Evolutionary conservation across 2,329 filamentous ascomycete genomes (phyloP).

Genomic region (Hansfordia pulvinata): DNA sequence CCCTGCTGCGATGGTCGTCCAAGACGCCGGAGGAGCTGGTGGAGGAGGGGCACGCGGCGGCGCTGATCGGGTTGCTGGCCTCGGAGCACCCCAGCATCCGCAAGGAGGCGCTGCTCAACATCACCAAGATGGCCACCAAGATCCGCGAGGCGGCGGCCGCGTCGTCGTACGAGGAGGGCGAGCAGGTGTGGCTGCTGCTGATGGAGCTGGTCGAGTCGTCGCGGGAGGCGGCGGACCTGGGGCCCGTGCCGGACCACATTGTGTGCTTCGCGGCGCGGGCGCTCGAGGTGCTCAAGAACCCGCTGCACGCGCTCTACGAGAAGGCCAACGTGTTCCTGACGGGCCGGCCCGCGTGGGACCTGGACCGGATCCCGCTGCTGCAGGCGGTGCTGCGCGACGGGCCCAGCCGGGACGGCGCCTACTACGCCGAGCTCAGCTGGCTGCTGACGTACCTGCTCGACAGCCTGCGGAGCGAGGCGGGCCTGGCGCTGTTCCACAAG

Average conservation of each 20-base stretch:
- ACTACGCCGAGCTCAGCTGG: constrained; percentile 19
- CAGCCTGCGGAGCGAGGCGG: constrained; percentile 12
- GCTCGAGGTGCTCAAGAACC: constrained; percentile 58
- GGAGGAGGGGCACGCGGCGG: constrained; percentile 60
- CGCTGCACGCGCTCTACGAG: constrained; percentile 69
- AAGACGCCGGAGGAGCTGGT: constrained; percentile 69
- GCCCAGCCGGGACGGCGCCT: constrained; percentile 20
- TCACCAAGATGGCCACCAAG: constrained; percentile 51
- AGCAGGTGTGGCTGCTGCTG: constrained; percentile 66
- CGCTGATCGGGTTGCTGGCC: constrained; percentile 61
- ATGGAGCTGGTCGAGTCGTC: constrained; percentile 71
- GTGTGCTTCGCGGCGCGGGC: constrained; percentile 63
- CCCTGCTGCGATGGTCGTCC: constrained; percentile 51
- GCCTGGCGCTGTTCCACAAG: constrained; percentile 15
- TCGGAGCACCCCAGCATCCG: constrained; percentile 65
- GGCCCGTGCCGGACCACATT: constrained; percentile 57
- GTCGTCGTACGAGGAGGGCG: constrained; percentile 63
- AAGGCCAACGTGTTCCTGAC: constrained; percentile 81
- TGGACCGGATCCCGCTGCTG: constrained; percentile 60
- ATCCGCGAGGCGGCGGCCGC: too few species aligned
- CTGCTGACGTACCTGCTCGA: constrained; percentile 17
- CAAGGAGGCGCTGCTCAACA: constrained; percentile 58
- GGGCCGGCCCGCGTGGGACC: constrained; percentile 61
- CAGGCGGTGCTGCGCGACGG: constrained; percentile 42
- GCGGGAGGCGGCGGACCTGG: constrained; percentile 34